Base-by-base conservation (phyloP, 2,329 filamentous ascomycete genomes). In the Trichoderma sp. region DNA sequence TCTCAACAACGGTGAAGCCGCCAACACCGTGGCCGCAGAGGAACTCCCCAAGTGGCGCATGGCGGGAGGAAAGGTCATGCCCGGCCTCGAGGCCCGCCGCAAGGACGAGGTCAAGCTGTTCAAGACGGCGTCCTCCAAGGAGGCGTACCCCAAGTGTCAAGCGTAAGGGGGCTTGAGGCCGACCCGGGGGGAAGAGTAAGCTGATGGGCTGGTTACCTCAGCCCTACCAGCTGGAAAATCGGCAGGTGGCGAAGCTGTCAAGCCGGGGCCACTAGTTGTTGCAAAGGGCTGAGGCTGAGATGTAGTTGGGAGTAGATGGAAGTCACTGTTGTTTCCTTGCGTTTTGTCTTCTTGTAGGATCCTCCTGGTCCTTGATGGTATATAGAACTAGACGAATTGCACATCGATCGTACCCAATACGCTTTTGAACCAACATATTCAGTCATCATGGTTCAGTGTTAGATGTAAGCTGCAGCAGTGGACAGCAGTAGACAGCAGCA, bases 11-110 rank as follows among this genome's bases (percentile, higher is more conserved):
- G 79, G 79, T n/a, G 76, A 81, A 59, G 69, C 75, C 44, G 72
- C 76, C 44, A 76, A 77, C 67, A 78, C 72, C 0, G 81, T 82
- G 54, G 74, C 78, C 17, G 68, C 74, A 10, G 66, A 79, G 67
- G 81, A 83, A 73, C 73, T 84, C 45, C 81, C 81, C 5, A 78
- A 79, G 83, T 81, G 81, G 78, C 78, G 59, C 73, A 80, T 68
- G 79, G 75, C 26, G 74, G 74, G 34, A 78, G 78, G 3, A 67
- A 75, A 63, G 74, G 77, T 14, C 68, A 82, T 17, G 72, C 74
- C 3, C 80, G 81, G 0, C 72, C 84, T 21, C 72, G 73, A 73
- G 77, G 34, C 74, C 10, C 34, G 81, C 17, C 76, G 82, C 19
- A 73, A 75, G 12, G 81, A 77, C 0, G 82, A 84, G 73, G 74